phyloP scores from a whole-genome alignment of 2,329 filamentous ascomycete species.

The Aspergillus sp. region DNA sequence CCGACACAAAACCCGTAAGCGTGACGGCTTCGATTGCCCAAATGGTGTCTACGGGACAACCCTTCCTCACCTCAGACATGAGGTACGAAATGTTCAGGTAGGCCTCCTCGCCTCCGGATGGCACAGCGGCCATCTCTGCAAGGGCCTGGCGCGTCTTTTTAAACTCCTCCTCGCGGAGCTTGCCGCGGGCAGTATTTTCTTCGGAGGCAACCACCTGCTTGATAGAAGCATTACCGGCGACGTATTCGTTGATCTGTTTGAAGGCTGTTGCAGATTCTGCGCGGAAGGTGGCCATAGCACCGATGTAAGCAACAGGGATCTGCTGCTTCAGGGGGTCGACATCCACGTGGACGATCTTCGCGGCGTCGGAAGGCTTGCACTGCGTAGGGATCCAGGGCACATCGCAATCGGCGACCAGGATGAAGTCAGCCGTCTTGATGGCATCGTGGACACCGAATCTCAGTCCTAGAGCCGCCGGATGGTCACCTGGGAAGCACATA shows the following conservation, averaged over 20 bases:
- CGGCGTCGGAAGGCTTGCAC: constrained; percentile 56
- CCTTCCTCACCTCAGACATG: constrained; percentile 55
- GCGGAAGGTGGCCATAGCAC: constrained; percentile 63
- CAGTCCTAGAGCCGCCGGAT: constrained; percentile 64
- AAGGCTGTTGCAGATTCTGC: constrained; percentile 66
- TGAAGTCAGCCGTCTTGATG: constrained; percentile 76
- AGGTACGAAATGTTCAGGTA: constrained; percentile 61
- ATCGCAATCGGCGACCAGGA: constrained; percentile 83
- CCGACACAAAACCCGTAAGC: constrained; percentile 63
- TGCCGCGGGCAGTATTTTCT: constrained; percentile 49
- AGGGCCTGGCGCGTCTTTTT: constrained; percentile 61
- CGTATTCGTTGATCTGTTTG: constrained; percentile 65
- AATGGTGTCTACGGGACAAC: constrained; percentile 65
- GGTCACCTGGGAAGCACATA: constrained; percentile 50
- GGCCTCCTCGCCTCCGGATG: constrained; percentile 57
- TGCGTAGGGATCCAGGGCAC: constrained; percentile 91
- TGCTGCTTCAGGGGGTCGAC: constrained; percentile 68
- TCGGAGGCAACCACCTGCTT: constrained; percentile 42
- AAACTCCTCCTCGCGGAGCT: constrained; percentile 58
- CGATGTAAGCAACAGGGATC: constrained; percentile 72
- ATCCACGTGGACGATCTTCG: constrained; percentile 65
- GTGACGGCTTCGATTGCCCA: constrained; percentile 79
- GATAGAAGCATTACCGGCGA: constrained; percentile 50
- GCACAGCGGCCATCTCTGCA: constrained; percentile 52
- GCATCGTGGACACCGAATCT: constrained; percentile 71